Base-by-base conservation (phyloP, 2,329 filamentous ascomycete genomes). In the Pseudofabraea citricarpa region DNA sequence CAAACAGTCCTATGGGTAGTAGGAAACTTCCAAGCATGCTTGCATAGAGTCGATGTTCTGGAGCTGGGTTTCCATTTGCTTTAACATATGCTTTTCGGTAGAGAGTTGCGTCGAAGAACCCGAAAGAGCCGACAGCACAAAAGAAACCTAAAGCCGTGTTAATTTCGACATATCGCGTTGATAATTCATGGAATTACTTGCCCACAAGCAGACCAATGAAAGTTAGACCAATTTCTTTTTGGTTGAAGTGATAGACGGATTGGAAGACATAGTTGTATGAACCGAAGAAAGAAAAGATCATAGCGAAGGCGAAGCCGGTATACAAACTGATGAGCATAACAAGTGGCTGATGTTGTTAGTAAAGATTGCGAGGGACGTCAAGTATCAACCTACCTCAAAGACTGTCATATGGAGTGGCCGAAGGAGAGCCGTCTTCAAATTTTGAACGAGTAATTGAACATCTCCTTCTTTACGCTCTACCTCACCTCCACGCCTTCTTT, bases 351-450 rank as follows among this genome's bases (percentile, higher is more conserved):
- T 64, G 2, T n/a, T 15, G 29, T 79, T 53, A 10, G 83, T 64
- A 70, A 84, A 79, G 46, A 41, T 8, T 74, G 66, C 68, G 10
- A 75, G 45, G 1, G 77, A 57, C 10, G 62, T 58, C 2, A 64
- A 54, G 20, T 59, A 58, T 62, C 46, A 37, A 70, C 54, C 59
- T 6, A 53, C 79, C 51, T 85, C 82, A 1, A 75, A 72, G 26
- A 80, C 54, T 15, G 85, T 66, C 72, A 86, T 81, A 36, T 72
- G 68, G 0, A 80, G 12, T 0, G 79, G 78, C 9, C 76, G 66
- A 13, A 75, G 47, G 19, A 56, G 26, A 12, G 47, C 43, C 65
- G 58, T 40, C 2, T 36, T 22, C 2, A 58, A 36, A 33, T 56
- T 56, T 15, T 27, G 43, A 2, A 58, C 12, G 5, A 54, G 32